These are phyloP conservation scores for Penicillium occitanis DNA, from an alignment of 2,329 filamentous ascomycete genomes.

Conservation along the genomic window DNA sequence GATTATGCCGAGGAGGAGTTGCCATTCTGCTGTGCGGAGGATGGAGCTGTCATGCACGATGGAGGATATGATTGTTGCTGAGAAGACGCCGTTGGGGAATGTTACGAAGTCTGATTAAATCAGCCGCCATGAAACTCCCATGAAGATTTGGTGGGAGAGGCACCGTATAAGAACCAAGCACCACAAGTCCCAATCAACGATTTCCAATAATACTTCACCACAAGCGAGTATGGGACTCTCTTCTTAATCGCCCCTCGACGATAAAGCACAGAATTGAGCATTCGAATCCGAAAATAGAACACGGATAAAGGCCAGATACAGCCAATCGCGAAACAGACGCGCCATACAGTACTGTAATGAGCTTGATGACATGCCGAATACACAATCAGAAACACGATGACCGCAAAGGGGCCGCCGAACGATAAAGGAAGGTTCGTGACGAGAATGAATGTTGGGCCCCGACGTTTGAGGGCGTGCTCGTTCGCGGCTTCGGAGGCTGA, in stretches of 20 bases:
- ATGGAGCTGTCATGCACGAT: slow-evolving; percentile 42
- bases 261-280: slow-evolving; percentile 54
- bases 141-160: no score
- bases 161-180: slow-evolving; percentile 56
- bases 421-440: slow-evolving; percentile 48
- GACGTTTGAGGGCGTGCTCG: slow-evolving; percentile 42
- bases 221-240: slow-evolving; percentile 52
- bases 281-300: slow-evolving; percentile 58
- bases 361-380: slow-evolving; percentile 39
- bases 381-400: slow-evolving; percentile 51
- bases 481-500: slow-evolving; percentile 52
- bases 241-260: slow-evolving; percentile 55
- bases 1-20: slow-evolving; percentile 46
- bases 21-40: slow-evolving; percentile 50
- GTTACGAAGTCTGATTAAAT: slow-evolving; percentile 35
- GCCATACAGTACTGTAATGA: slow-evolving; percentile 48
- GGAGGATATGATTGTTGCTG: slow-evolving; percentile 46
- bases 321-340: slow-evolving; percentile 52
- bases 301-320: slow-evolving; percentile 54
- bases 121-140: no score
- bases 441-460: slow-evolving; percentile 48
- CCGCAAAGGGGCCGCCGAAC: slow-evolving; percentile 44
- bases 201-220: slow-evolving; percentile 57
- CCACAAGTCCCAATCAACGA: slow-evolving; percentile 54
- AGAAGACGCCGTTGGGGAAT: slow-evolving; percentile 52